A percentile compares a stretch with the other conserved stretches of the same genome.
Evolutionary conservation across 2,329 filamentous ascomycete species (phyloP).

Genomic region (Penicillium sumatraense): DNA sequence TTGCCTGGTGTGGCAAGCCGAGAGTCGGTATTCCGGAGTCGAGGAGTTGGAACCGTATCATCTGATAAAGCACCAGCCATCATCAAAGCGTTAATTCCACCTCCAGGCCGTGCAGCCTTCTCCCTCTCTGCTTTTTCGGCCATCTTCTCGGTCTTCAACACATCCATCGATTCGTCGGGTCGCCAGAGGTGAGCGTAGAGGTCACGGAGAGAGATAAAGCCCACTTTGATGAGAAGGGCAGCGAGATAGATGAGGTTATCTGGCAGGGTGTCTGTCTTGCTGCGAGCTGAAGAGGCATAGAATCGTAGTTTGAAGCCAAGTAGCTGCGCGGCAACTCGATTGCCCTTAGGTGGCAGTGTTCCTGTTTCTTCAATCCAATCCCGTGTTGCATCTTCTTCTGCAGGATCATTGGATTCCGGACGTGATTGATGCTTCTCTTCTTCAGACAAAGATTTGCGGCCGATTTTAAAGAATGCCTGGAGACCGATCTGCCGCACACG

Average conservation of each 20-base stretch:
- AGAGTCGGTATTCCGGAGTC: constrained; percentile 57
- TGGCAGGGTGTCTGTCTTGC: constrained; percentile 76
- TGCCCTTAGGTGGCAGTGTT: constrained; percentile 82
- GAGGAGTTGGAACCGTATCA: constrained; percentile 64
- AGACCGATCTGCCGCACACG: constrained; percentile 76
- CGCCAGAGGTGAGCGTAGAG: constrained; percentile 92
- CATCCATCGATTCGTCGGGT: constrained; percentile 79
- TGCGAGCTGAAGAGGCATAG: constrained; percentile 80
- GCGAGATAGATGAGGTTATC: constrained; percentile 92
- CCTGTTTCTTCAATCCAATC: constrained; percentile 82
- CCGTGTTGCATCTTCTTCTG: constrained; percentile 62
- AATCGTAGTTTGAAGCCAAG: constrained; percentile 97
- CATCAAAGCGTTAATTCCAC: constrained; percentile 78
- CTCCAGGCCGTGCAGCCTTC: constrained; percentile 69
- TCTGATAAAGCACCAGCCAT: constrained; percentile 86
- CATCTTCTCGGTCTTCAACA: constrained; percentile 69
- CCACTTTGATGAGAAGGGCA: constrained; percentile 92
- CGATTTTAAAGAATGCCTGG: constrained; percentile 87
- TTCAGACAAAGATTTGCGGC: constrained; percentile 69
- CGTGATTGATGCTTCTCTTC: constrained; percentile 57
- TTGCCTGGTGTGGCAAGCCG: constrained; percentile 59
- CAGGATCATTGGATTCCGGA: constrained; percentile 43
- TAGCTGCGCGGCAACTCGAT: constrained; percentile 88
- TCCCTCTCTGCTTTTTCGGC: constrained; percentile 82
- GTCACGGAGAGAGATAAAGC: constrained; percentile 90